Conservation (phyloP, 2,329 filamentous ascomycete genomes). For the Macrophomina phaseolina region DNA sequence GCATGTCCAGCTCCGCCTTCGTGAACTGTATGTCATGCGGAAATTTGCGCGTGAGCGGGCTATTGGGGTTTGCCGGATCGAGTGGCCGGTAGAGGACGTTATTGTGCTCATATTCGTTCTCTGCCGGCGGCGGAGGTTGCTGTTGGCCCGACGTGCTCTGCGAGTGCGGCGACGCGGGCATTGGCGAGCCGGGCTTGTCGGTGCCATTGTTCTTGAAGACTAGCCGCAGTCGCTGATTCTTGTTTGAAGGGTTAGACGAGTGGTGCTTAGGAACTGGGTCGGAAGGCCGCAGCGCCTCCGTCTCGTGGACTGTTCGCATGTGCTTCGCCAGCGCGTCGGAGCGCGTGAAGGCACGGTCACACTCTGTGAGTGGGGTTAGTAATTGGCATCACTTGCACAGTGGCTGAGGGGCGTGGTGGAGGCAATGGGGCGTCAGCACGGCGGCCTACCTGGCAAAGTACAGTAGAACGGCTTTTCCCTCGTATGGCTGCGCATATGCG, state of each 20-base stretch:
- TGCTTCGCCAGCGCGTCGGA: constrained; percentile 97
- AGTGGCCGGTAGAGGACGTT: constrained; percentile 63
- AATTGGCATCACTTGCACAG: background rate
- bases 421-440: constrained; percentile 37
- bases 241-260: constrained; percentile 52
- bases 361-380: constrained; percentile 65
- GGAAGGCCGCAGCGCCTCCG: constrained; percentile 81
- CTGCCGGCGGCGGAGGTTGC: constrained; percentile 30
- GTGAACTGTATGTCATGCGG: constrained; percentile 66
- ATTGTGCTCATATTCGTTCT: constrained; percentile 56
- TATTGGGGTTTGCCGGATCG: constrained; percentile 64
- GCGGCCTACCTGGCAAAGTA: constrained; percentile 76
- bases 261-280: constrained; percentile 73
- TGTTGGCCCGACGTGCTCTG: constrained; percentile 32
- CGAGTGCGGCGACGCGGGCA: constrained; percentile 40
- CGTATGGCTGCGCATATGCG: constrained; percentile 97
- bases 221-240: constrained; percentile 52
- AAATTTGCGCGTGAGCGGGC: constrained; percentile 59
- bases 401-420: background rate
- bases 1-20: constrained; percentile 66
- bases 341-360: constrained; percentile 93
- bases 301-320: constrained; percentile 98
- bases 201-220: constrained; percentile 45
- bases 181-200: constrained; percentile 42
- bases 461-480: constrained; percentile 99